Percentiles rank a stretch among this genome's conserved stretches.
phyloP scores from a whole-genome alignment of 2,329 filamentous ascomycete species.

The Fusarium vanettenii region DNA sequence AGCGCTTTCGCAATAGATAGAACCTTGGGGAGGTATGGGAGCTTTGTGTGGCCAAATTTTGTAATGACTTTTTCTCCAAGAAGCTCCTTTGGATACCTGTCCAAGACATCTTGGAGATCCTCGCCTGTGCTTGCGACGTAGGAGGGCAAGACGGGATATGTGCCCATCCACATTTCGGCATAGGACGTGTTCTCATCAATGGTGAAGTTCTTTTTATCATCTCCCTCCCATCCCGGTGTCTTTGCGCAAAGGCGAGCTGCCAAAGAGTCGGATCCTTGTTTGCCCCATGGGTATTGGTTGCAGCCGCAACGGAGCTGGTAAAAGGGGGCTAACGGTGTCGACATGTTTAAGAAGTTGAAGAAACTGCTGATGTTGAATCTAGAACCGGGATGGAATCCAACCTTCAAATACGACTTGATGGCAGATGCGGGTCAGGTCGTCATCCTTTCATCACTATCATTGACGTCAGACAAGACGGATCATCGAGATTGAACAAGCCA shows the following conservation, averaged over 20 bases:
- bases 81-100: conserved; percentile 69
- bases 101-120: conserved; percentile 72
- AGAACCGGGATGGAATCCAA: no score
- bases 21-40: conserved; percentile 81
- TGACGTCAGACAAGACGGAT: conserved; percentile 32
- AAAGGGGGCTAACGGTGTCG: conserved; percentile 44
- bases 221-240: conserved; percentile 62
- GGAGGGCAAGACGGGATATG: conserved; percentile 77
- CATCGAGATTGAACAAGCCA: neutral
- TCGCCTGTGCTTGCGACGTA: conserved; percentile 72
- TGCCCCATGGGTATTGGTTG: conserved; percentile 78
- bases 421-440: conserved; percentile 5
- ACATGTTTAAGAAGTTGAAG: conserved; percentile 15
- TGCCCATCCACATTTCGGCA: conserved; percentile 80
- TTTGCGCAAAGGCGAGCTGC: conserved; percentile 74
- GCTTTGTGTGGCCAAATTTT: conserved; percentile 69
- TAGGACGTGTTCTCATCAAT: conserved; percentile 74
- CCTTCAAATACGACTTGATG: conserved; percentile 1
- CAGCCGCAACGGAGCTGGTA: conserved; percentile 60
- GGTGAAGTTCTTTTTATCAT: conserved; percentile 59
- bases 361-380: neutral
- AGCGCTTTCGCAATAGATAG: conserved; percentile 81
- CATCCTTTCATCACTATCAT: conserved; percentile 41
- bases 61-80: conserved; percentile 71
- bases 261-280: conserved; percentile 72